Evolutionary conservation across 495 filamentous ascomycete genomes (phyloP), one percentile per base, ranked within the genome.

Genomic region (Penicillium parvum): DNA sequence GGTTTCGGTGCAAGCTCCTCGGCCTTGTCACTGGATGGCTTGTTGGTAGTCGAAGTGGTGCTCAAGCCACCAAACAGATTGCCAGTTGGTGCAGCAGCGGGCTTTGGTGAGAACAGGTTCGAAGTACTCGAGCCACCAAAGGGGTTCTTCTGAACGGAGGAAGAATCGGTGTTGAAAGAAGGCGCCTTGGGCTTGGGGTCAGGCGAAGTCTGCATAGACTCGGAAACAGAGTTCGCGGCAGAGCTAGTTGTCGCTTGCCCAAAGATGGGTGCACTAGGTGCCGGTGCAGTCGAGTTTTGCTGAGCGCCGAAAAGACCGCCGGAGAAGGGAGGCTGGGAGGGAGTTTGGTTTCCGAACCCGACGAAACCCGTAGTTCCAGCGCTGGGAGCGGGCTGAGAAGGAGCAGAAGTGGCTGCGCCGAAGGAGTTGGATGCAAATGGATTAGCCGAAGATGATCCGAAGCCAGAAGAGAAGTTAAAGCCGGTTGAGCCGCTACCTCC

Each of bases 201-300:
- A 6, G 66, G 66, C 4, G 67, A 73, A 15, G 57, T 71, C 47
- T 69, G 66, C 69, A 73, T 73, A 10, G 61, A 66, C 23, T 72
- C 69, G 19, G 48, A 46, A 10, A 46, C 49, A 34, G 59, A 43
- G 17, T 28, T 40, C 14, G 53, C 53, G 19, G 50, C 39, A 26
- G 52, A 48, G 36, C 43, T 42, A 15, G 50, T 28, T 38, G 54
- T 17, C 41, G 15, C 32, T 36, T 59, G 58, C 14, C 53, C 56
- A 36, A 65, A 60, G 15, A 60, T 16, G 43, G 43, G 17, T 34
- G 44, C 22, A 22, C 45, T 25, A n/a, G n/a, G n/a, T 17, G 33
- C 40, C n/a, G 58, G 32, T 16, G 40, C 22, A 26, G 21, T 38
- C 8, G 50, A 29, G 29, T 26, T 52, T 32, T 47, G 46, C 16